phyloP scores from a whole-genome alignment of 2,329 filamentous ascomycete genomes.

The Pseudogymnoascus sp. region DNA sequence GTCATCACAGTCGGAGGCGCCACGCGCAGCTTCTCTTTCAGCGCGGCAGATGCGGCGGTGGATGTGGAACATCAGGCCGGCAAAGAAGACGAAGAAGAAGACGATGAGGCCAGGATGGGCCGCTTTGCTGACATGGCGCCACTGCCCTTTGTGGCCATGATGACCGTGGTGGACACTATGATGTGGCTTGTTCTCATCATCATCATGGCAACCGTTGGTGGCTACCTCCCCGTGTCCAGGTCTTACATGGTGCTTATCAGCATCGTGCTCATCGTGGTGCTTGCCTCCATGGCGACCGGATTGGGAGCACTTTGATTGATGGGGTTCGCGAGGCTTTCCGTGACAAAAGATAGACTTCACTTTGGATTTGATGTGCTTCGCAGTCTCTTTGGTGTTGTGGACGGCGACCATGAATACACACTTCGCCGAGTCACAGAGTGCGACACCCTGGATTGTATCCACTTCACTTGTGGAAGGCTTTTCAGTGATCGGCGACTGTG shows the following conservation, averaged over 20 bases:
- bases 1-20: background rate
- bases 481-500: background rate
- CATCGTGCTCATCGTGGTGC: background rate
- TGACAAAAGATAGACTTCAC: background rate
- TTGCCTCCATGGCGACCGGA: background rate
- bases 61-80: background rate
- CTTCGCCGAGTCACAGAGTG: background rate
- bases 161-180: background rate
- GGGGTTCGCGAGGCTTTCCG: background rate
- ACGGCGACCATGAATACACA: constrained; percentile 3
- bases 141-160: background rate
- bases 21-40: background rate
- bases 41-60: background rate
- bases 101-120: background rate
- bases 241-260: background rate
- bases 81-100: background rate
- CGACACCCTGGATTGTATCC: background rate
- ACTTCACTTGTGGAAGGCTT: background rate
- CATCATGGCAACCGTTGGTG: background rate
- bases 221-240: background rate
- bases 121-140: background rate
- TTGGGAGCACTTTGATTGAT: background rate
- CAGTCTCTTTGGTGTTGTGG: constrained; percentile 4
- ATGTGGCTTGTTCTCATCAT: background rate
- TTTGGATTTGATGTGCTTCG: background rate